These are phyloP conservation scores for Schizosaccharomyces lindneri DNA, from an alignment of 805 yeast species.

Conservation along the genomic window DNA sequence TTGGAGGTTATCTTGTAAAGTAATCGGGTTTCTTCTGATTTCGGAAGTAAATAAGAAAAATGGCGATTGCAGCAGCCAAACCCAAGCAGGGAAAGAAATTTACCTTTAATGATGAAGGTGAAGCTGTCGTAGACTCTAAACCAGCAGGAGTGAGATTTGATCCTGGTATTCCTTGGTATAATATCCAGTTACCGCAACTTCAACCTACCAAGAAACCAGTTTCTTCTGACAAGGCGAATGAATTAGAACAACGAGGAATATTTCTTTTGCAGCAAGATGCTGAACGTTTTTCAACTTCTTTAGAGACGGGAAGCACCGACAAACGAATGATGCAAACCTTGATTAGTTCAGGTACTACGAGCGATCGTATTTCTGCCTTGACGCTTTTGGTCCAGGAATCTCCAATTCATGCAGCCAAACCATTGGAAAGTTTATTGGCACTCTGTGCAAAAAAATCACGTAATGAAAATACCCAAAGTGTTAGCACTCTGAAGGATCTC, in stretches of 20 bases:
- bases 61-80: background rate
- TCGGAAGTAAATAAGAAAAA: background rate
- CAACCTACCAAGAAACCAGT: background rate
- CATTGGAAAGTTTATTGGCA: slow-evolving; percentile 49
- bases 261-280: background rate
- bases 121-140: background rate
- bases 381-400: slow-evolving; percentile 86
- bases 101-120: background rate
- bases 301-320: background rate
- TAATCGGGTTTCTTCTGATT: too few relatives aligned
- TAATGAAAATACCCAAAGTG: slow-evolving; percentile 75
- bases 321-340: slow-evolving; percentile 15
- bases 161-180: background rate
- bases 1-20: too few relatives aligned
- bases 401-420: slow-evolving; percentile 68
- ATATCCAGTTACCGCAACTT: background rate
- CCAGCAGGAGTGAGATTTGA: background rate
- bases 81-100: background rate
- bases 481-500: slow-evolving; percentile 74
- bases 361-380: slow-evolving; percentile 84
- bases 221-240: background rate
- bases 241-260: background rate
- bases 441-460: slow-evolving; percentile 80
- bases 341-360: slow-evolving; percentile 73
- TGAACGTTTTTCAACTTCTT: background rate